phyloP scores from a whole-genome alignment of 2,329 filamentous ascomycete genomes.

The Meredithiella fracta region DNA sequence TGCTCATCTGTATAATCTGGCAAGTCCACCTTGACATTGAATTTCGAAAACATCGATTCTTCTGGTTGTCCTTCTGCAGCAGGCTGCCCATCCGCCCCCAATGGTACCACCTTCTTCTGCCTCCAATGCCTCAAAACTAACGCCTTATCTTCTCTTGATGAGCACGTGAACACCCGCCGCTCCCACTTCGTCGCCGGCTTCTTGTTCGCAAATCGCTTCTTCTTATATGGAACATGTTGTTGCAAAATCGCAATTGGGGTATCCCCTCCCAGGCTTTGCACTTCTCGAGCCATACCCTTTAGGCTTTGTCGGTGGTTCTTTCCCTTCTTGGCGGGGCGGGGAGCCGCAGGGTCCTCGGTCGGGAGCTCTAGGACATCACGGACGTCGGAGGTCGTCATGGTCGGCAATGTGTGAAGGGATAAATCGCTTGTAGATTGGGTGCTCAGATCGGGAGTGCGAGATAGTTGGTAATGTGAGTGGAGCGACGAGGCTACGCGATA shows the following conservation, averaged over 20 bases:
- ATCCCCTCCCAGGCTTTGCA: constrained; percentile 48
- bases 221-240: constrained; percentile 42
- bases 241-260: constrained; percentile 52
- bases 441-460: too few species aligned
- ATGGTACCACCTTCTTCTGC: constrained; percentile 28
- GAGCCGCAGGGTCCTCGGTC: constrained; percentile 33
- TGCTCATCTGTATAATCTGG: constrained; percentile 76
- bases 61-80: constrained; percentile 23
- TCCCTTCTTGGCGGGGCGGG: constrained; percentile 56
- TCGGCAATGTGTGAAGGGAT: constrained; percentile 16
- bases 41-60: constrained; percentile 63
- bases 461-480: background rate
- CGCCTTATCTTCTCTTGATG: constrained; percentile 50
- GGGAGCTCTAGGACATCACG: constrained; percentile 78
- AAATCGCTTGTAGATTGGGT: background rate
- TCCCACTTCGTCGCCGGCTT: constrained; percentile 49
- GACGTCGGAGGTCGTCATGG: constrained; percentile 62
- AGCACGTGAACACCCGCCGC: constrained; percentile 56
- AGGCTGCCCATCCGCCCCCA: constrained; percentile 15
- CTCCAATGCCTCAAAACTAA: constrained; percentile 70
- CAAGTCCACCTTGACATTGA: constrained; percentile 64
- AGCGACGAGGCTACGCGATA: background rate
- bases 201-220: constrained; percentile 35
- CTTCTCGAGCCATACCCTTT: constrained; percentile 48
- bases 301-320: constrained; percentile 46